Evolutionary conservation across 169 alveolate species (phyloP), one percentile per base, ranked within the genome.

Genomic region (Miamiensis avidus): DNA sequence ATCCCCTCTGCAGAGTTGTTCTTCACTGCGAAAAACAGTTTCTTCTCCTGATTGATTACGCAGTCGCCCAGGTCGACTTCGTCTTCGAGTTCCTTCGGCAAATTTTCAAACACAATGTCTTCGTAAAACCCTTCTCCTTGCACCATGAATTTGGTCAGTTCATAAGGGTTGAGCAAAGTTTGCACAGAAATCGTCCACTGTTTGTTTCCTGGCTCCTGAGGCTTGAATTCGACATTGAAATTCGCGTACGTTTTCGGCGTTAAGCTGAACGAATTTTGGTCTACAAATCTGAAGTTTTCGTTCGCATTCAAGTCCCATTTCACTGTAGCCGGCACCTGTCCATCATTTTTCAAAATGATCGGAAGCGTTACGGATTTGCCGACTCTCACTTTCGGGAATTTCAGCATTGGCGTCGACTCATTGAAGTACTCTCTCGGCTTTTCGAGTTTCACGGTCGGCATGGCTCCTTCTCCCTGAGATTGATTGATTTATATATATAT

Each of bases 381-480:
- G 49, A 93, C 79, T 88, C 97, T 89, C 28, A 95, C 95, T 92
- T 91, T 96, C 74, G 92, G 91, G 86, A 94, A 95, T 85, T 91
- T 96, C 15, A 96, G 87, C 1, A 92, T 77, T 33, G 96, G 96
- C 33, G 95, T 94, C 64, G 97, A 97, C 84, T 94, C 98, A 31
- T 94, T 95, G 82, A 89, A 89, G 88, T 84, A 84, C 65, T 93
- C 96, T 81, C 91, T 89, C 0, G 97, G 96, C 34, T 95, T 90
- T 78, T 93, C 95, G 72, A 97, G 84, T 75, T 95, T 88, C 65
- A 97, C 87, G 26, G 98, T 93, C 20, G 99, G 99, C 73, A 97
- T 94, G 0, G 98, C 96, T 29, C 99, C 99, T 81, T 98, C 99
- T 64, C 99, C 99, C 69, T 49, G 4, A 11, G 4, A 49, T 49